Evolutionary conservation across 352 stramenopile species (phyloP).

Genomic region (Phytophthora hibernalis): DNA sequence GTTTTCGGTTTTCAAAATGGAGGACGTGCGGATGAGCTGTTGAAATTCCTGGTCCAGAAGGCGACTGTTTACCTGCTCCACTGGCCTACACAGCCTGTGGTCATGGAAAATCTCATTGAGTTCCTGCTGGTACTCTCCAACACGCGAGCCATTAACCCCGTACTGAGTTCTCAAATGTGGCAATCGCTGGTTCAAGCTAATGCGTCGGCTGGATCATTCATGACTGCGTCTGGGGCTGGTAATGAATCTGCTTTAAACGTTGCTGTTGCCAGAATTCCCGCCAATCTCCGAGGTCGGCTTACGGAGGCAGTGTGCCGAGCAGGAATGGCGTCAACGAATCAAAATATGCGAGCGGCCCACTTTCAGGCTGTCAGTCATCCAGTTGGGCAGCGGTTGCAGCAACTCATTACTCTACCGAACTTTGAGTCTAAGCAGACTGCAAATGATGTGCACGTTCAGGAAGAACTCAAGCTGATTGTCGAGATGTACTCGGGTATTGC

Average conservation of each 20-base stretch:
- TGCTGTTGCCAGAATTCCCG: slow-evolving; percentile 68
- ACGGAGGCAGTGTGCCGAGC: slow-evolving; percentile 77
- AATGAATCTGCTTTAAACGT: slow-evolving; percentile 45
- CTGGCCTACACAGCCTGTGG: slow-evolving; percentile 83
- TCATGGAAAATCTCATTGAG: slow-evolving; percentile 87
- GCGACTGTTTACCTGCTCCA: slow-evolving; percentile 76
- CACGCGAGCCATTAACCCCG: slow-evolving; percentile 61
- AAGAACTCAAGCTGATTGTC: slow-evolving; percentile 81
- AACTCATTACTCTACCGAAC: slow-evolving; percentile 59
- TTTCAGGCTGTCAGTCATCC: slow-evolving; percentile 68
- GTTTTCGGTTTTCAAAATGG: slow-evolving; percentile 71
- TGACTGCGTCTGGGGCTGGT: slow-evolving; percentile 30
- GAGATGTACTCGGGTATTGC: slow-evolving; percentile 84
- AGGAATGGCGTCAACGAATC: slow-evolving; percentile 67
- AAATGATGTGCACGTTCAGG: slow-evolving; percentile 72
- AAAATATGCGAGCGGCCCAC: slow-evolving; percentile 45
- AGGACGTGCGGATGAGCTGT: slow-evolving; percentile 58
- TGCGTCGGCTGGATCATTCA: slow-evolving; percentile 62
- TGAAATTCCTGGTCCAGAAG: slow-evolving; percentile 79
- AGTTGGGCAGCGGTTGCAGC: slow-evolving; percentile 57
- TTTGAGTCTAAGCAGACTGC: slow-evolving; percentile 67
- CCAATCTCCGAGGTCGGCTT: slow-evolving; percentile 61
- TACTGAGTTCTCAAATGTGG: slow-evolving; percentile 69
- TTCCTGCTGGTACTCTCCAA: slow-evolving; percentile 77
- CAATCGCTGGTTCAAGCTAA: slow-evolving; percentile 80